Evolutionary conservation across 75 land plant genomes (phyloP).

Genomic region (Cunninghamia lanceolata): DNA sequence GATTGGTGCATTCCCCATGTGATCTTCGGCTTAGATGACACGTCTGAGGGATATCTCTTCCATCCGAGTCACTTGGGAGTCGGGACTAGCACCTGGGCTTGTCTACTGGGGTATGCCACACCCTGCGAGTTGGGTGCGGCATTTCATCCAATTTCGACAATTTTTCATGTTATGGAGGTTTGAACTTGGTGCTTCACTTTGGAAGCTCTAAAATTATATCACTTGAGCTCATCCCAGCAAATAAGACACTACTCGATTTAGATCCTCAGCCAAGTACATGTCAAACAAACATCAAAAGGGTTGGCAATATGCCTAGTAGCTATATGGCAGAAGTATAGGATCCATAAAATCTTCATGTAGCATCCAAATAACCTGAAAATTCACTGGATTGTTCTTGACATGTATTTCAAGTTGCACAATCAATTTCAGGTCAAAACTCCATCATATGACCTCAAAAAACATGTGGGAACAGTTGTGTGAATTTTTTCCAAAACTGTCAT

Average conservation of each 20-base stretch:
- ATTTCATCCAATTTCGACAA: background rate
- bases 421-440: background rate
- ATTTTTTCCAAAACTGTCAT: background rate
- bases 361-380: background rate
- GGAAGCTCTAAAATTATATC: background rate
- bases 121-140: background rate
- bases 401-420: background rate
- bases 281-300: background rate
- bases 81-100: background rate
- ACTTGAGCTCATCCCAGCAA: background rate
- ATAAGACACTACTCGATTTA: background rate
- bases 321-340: background rate
- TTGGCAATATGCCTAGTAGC: background rate
- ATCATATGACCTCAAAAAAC: background rate
- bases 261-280: background rate
- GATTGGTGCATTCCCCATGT: background rate
- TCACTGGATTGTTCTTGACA: background rate
- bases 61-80: background rate
- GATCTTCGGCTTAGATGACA: background rate
- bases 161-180: background rate
- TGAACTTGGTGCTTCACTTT: background rate
- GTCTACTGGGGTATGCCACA: background rate
- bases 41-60: background rate
- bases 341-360: background rate
- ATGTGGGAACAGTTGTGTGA: background rate